Percentiles rank a stretch among this genome's conserved stretches.
phyloP scores from a whole-genome alignment of 495 filamentous ascomycete species.

The Penicillium paradoxum region DNA sequence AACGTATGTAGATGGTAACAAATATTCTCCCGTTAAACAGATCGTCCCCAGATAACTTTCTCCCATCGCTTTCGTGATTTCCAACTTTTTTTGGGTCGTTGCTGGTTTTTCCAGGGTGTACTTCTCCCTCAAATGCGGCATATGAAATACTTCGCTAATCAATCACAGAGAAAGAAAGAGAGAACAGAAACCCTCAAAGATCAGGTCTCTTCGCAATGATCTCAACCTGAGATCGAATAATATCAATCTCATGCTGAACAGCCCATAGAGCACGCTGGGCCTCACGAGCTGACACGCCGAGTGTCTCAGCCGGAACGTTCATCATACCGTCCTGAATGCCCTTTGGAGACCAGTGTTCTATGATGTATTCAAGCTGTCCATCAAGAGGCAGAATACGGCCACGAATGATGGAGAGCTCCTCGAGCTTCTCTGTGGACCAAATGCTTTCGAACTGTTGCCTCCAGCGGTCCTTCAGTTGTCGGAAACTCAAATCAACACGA shows the following conservation, averaged over 20 bases:
- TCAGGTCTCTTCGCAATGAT: not conserved
- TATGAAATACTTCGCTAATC: not conserved
- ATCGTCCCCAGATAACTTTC: not conserved
- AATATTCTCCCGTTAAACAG: not conserved
- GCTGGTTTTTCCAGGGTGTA: not conserved
- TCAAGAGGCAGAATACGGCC: conserved; percentile 1
- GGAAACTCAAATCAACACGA: not conserved
- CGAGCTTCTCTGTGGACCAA: not conserved
- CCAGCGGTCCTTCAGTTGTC: not conserved
- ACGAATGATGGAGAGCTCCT: conserved; percentile 13
- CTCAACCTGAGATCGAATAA: not conserved
- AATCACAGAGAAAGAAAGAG: not conserved
- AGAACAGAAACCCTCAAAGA: not conserved
- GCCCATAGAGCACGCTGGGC: conserved; percentile 2
- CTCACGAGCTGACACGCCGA: conserved; percentile 3
- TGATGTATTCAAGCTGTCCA: not conserved
- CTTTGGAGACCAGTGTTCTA: conserved; percentile 6
- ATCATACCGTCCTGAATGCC: conserved; percentile 1
- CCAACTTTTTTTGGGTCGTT: not conserved
- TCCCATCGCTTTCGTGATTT: not conserved
- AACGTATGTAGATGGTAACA: not conserved
- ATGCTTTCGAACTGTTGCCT: not conserved
- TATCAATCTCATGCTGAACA: conserved; percentile 5
- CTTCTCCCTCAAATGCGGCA: not conserved
- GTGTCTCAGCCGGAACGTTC: not conserved